These are phyloP conservation scores for Carallia brachiata DNA, from an alignment of 345 rosid species.

Conservation along the genomic window DNA sequence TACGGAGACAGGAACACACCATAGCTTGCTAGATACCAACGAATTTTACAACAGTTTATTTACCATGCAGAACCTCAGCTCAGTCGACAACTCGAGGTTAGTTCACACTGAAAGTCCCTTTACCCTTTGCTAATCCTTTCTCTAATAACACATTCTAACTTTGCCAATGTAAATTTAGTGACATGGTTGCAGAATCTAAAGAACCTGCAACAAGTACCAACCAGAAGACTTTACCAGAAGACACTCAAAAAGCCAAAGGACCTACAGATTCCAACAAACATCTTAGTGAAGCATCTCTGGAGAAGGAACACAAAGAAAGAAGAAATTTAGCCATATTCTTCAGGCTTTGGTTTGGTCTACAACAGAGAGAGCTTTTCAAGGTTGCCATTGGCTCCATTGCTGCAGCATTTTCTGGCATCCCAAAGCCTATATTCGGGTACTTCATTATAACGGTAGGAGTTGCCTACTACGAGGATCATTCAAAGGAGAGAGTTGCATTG, in stretches of 20 bases:
- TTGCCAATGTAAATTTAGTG: conserved; percentile 4
- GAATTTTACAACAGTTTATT: conserved; percentile 39
- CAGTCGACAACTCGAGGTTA: conserved; percentile 36
- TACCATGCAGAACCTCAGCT: conserved; percentile 45
- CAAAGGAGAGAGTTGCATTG: conserved; percentile 40
- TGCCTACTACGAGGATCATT: conserved; percentile 38
- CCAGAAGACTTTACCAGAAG: conserved; percentile 12
- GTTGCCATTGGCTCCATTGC: conserved; percentile 45
- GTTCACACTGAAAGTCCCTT: conserved; percentile 4
- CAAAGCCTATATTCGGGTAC: conserved; percentile 63
- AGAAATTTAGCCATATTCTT: conserved; percentile 34
- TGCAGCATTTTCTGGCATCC: conserved; percentile 64
- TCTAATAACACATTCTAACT: conserved; percentile 7
- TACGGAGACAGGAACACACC: conserved; percentile 54
- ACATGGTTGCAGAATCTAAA: conserved; percentile 24
- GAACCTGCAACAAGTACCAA: conserved; percentile 13
- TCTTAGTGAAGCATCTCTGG: conserved; percentile 14
- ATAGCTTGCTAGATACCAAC: conserved; percentile 44
- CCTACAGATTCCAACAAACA: conserved; percentile 3
- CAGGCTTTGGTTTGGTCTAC: conserved; percentile 57
- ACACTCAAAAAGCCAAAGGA: conserved; percentile 16
- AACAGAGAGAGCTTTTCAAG: conserved; percentile 37
- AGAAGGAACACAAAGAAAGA: conserved; percentile 17
- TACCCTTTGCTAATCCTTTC: not conserved
- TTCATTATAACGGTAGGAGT: conserved; percentile 58